Base-by-base conservation (phyloP, 352 stramenopile genomes). In the Phytophthora sp. region DNA sequence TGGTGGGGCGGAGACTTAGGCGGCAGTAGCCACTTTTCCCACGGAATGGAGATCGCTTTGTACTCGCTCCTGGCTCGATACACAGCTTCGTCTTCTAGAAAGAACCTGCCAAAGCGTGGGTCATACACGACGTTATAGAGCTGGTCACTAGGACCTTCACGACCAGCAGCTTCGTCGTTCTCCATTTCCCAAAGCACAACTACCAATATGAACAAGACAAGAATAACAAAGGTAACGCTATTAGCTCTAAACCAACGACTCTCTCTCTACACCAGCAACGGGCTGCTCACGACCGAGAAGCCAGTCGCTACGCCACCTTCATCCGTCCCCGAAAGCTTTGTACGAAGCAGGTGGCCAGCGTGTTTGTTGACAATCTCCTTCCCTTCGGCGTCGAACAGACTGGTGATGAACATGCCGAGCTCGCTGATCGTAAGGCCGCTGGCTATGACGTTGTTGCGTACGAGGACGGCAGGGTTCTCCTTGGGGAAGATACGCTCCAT, bases 401-500 rank as follows among this genome's bases (percentile, higher is more conserved):
- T 90, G 16, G 90, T 93, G 58, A 97, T 94, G 80, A 97, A 99
- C 74, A 98, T 97, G 36, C 97, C 97, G 18, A 99, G 79, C 75
- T 99, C 96, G 42, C 85, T 97, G 66, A 99, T 93, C 31, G 89
- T 98, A 44, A 88, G 77, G 7, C 95, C 96, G 7, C 77, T 86
- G 1, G 72, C 73, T 12, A 80, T 84, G 36, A 80, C 49, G 71
- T 81, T 69, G 89, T 93, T 92, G 65, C 86, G 82, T n/a, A 94
- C 75, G 8, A 96, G 79, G 24, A 96, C 79, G 18, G 87, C 88
- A 7, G 79, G 68, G 55, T 88, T 89, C 57, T 89, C 81, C 42
- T 90, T 86, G 4, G 97, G 96, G 41, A 98, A 97, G 56, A 99
- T 98, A 11, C 95, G 90, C 74, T 98, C 80, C 97, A 99, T 99